A percentile compares a stretch with the other conserved stretches of the same genome.
phyloP scores from a whole-genome alignment of 768 basidiomycete genomes.

The Hericium alpestre region DNA sequence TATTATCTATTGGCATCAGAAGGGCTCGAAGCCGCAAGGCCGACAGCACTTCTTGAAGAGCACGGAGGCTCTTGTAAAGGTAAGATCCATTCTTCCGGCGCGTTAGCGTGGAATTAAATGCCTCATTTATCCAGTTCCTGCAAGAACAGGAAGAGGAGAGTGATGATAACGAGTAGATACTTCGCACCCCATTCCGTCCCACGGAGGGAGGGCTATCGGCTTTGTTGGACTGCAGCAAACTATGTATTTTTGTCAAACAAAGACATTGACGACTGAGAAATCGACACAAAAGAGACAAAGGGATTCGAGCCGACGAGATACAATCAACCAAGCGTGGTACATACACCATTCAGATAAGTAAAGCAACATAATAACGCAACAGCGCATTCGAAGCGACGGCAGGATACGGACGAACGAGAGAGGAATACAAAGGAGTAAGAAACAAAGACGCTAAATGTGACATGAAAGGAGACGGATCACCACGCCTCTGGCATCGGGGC shows the following conservation, averaged over 20 bases:
- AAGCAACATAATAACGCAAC: not conserved
- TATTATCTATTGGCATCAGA: conserved; percentile 96
- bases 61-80: conserved; percentile 85
- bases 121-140: conserved; percentile 50
- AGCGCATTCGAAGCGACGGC: not conserved
- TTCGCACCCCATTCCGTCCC: too few species aligned
- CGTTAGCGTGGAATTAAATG: not conserved
- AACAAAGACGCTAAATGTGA: not conserved
- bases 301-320: too few species aligned
- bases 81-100: conserved; percentile 17
- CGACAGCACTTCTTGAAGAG: conserved; percentile 90
- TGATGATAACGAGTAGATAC: conserved; percentile 53
- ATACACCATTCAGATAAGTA: not conserved
- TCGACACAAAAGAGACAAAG: too few species aligned
- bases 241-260: too few species aligned
- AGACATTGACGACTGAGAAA: too few species aligned
- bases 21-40: conserved; percentile 92
- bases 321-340: not conserved
- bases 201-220: too few species aligned
- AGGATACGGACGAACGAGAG: not conserved
- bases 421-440: not conserved
- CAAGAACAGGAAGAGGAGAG: conserved; percentile 82
- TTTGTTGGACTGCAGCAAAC: too few species aligned
- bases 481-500: conserved; percentile 75
- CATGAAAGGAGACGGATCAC: conserved; percentile 29